phyloP scores from a whole-genome alignment of 2,329 filamentous ascomycete species.

The Xylariaceae sp. region DNA sequence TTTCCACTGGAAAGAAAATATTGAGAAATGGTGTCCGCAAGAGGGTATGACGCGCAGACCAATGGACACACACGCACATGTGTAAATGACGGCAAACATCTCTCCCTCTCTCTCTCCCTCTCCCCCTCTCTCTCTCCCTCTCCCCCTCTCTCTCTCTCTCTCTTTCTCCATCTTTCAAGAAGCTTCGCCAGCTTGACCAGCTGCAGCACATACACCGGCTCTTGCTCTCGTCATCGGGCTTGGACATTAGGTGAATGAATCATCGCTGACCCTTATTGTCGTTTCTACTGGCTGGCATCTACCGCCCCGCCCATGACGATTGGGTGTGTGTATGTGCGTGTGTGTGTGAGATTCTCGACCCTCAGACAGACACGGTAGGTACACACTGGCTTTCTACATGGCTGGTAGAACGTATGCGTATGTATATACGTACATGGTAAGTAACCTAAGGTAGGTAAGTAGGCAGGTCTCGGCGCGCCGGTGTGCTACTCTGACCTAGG shows the following conservation, averaged over 20 bases:
- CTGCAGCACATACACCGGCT: neutral
- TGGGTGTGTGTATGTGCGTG: neutral
- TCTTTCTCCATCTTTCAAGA: no score
- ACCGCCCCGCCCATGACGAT: neutral
- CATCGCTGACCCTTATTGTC: neutral
- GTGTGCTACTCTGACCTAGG: constrained; percentile 6
- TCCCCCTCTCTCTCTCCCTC: no score
- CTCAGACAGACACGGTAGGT: neutral
- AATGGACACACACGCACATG: constrained; percentile 4
- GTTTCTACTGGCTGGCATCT: neutral
- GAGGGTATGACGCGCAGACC: constrained; percentile 12
- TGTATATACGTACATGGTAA: no score
- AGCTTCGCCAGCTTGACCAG: no score
- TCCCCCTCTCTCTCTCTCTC: no score
- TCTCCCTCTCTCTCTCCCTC: no score
- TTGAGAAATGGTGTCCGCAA: neutral
- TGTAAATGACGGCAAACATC: no score
- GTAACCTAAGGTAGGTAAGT: no score
- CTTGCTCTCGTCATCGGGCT: constrained; percentile 9
- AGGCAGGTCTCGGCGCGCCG: constrained; percentile 5
- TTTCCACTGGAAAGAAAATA: no score
- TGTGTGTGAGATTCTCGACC: neutral
- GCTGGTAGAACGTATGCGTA: no score
- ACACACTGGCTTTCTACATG: neutral
- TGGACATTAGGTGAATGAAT: neutral